phyloP scores from a whole-genome alignment of 805 yeast genomes.

The Saccharomycopsis oosterbeekiorum region DNA sequence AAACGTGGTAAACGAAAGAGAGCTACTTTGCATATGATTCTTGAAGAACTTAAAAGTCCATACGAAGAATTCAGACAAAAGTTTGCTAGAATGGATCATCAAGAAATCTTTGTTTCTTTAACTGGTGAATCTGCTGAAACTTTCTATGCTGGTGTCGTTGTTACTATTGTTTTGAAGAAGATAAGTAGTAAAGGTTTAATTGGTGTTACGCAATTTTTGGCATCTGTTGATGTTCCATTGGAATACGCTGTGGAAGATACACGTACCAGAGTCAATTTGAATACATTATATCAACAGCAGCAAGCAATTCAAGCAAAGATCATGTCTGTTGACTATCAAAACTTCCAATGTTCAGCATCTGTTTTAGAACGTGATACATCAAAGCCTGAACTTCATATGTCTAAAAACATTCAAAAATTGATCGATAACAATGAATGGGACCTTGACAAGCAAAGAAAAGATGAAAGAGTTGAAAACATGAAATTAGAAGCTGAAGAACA shows the following conservation, averaged over 20 bases:
- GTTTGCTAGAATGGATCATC: slow-evolving; percentile 51
- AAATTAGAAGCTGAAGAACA: slow-evolving; percentile 59
- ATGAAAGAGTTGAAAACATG: slow-evolving; percentile 45
- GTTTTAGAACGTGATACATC: slow-evolving; percentile 56
- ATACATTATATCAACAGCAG: slow-evolving; percentile 42
- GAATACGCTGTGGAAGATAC: slow-evolving; percentile 35
- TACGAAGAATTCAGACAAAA: slow-evolving; percentile 77
- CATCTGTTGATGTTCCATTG: slow-evolving; percentile 50
- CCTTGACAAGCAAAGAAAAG: slow-evolving; percentile 59
- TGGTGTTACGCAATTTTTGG: slow-evolving; percentile 46
- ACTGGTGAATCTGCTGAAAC: slow-evolving; percentile 77
- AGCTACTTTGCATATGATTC: slow-evolving; percentile 73
- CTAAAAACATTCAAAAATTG: slow-evolving; percentile 22
- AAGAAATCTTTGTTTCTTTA: slow-evolving; percentile 76
- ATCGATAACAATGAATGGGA: slow-evolving; percentile 68
- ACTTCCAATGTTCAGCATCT: slow-evolving; percentile 65
- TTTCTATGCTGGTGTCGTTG: slow-evolving; percentile 56
- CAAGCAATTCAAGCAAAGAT: slow-evolving; percentile 86
- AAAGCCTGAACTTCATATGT: slow-evolving; percentile 29
- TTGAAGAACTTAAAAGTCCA: slow-evolving; percentile 78
- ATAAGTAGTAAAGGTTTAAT: slow-evolving; percentile 37
- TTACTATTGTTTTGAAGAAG: slow-evolving; percentile 65
- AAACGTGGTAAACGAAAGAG: slow-evolving; percentile 64
- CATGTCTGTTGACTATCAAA: slow-evolving; percentile 57
- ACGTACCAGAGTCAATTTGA: slow-evolving; percentile 36